These are phyloP conservation scores for Gracilaria caudata DNA, from an alignment of 23 red algal genomes.

Conservation along the genomic window DNA sequence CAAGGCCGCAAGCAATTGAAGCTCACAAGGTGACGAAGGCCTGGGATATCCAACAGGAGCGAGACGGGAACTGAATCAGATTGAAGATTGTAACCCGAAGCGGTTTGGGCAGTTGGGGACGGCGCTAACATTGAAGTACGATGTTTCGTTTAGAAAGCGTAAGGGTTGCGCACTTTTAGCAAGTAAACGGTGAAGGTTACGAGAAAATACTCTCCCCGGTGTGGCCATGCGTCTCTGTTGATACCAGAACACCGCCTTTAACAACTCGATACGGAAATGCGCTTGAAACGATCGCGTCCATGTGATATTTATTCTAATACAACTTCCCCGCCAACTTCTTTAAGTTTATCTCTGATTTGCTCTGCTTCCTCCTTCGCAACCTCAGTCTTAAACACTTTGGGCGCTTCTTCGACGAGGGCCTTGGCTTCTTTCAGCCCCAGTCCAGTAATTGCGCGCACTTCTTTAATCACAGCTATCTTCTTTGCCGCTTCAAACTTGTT, in stretches of 20 bases:
- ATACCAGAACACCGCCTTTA: background rate
- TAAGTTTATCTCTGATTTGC: constrained; percentile 81
- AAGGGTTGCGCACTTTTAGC: background rate
- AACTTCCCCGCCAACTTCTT: constrained; percentile 87
- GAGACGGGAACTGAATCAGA: background rate
- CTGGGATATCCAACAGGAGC: background rate
- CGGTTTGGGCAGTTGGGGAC: background rate
- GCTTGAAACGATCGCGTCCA: background rate
- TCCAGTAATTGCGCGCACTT: constrained; percentile 89
- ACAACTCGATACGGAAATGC: background rate
- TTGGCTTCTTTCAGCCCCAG: constrained; percentile 99
- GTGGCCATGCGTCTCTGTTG: background rate
- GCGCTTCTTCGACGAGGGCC: constrained; percentile 94
- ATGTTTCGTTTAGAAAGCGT: background rate
- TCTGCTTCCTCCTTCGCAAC: constrained; percentile 96
- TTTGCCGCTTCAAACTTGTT: constrained; percentile 93
- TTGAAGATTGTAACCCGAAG: background rate
- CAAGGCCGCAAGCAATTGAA: background rate
- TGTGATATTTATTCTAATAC: constrained; percentile 62
- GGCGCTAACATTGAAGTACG: background rate
- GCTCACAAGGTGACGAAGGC: background rate
- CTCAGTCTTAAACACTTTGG: constrained; percentile 91
- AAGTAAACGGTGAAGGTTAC: constrained; percentile 2
- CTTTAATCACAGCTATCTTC: constrained; percentile 99
- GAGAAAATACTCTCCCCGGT: background rate